These are phyloP conservation scores for Ballota nigra DNA, from an alignment of 257 asterid genomes.

Conservation along the genomic window DNA sequence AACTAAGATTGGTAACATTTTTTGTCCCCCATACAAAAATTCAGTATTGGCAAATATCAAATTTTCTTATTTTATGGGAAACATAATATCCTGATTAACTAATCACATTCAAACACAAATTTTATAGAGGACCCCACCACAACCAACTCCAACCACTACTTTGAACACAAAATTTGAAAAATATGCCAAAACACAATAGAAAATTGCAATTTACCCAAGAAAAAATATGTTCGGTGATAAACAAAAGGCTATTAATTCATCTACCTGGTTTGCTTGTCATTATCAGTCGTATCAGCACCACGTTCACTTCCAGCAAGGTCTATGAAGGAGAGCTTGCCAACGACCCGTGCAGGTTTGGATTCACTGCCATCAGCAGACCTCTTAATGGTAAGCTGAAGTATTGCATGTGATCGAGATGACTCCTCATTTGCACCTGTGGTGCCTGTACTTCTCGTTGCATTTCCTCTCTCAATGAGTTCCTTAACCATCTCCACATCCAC, in stretches of 20 bases:
- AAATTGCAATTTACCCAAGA: background rate
- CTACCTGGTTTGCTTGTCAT: slow-evolving; percentile 96
- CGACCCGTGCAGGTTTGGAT: slow-evolving; percentile 79
- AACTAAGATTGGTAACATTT: background rate
- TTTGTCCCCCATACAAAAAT: background rate
- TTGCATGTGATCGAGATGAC: slow-evolving; percentile 98
- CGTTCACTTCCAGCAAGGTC: slow-evolving; percentile 99
- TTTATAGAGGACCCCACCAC: background rate
- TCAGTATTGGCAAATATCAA: background rate
- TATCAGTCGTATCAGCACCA: slow-evolving; percentile 99
- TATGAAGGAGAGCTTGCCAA: slow-evolving; percentile 97
- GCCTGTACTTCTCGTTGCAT: slow-evolving; percentile 88
- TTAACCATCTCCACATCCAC: slow-evolving; percentile 64
- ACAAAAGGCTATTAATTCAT: background rate
- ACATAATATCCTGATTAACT: background rate
- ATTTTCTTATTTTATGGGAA: background rate
- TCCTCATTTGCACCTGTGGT: slow-evolving; percentile 99
- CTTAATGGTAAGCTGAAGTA: slow-evolving; percentile 90
- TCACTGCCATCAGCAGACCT: slow-evolving; percentile 85
- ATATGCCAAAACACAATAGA: background rate
- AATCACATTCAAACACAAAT: background rate
- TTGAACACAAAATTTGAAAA: background rate
- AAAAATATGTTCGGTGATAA: background rate
- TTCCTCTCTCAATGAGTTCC: slow-evolving; percentile 97
- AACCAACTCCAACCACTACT: background rate